Base-by-base conservation (phyloP, 2,329 filamentous ascomycete genomes). In the Ophiocordyceps camponoti-saundersi region DNA sequence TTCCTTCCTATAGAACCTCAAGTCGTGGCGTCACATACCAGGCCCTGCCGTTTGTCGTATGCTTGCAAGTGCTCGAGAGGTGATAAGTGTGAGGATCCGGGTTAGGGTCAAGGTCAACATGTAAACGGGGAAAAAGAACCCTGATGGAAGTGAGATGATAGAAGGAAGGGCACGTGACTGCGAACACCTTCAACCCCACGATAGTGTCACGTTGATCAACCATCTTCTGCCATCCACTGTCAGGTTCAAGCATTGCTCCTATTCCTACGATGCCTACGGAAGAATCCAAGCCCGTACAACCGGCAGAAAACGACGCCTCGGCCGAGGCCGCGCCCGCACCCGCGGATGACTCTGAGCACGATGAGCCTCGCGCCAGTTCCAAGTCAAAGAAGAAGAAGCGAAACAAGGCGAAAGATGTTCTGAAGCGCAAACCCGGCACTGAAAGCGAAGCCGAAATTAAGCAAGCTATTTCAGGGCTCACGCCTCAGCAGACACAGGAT, bases 381-480 rank as follows among this genome's bases (percentile, higher is more conserved):
- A 80, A 80, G 64, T 82, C 80, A 62, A 79, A 77, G 67, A 77
- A 72, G 66, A 78, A 71, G 52, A 79, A 80, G 68, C 76, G 73
- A 61, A 73, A 75, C 64, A 79, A 79, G 66, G 64, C 74, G 57
- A 69, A 72, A 63, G 64, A 67, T 42, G 60, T 63, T n/a, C 55
- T 68, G 51, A 59, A 57, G 29, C 61, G 61, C 45, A 59, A 66
- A 44, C 50, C 61, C 13, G 57, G 36, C 6, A 11, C 54, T 39
- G 61, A 65, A 42, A 56, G 61, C 39, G 59, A 67, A 51, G 57
- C 62, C 44, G 61, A 68, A 16, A 57, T 70, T 46, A 69, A 71
- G 54, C 71, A 73, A 54, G 70, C 74, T 45, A 65, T 79, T 48
- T 64, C 68, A 30, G 67, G 66, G 44, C 66, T 81, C 48, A 73